A percentile compares a stretch with the other conserved stretches of the same genome.
These are phyloP conservation scores for Protea cynaroides DNA, from an alignment of 164 flowering plant genomes.

Conservation along the genomic window DNA sequence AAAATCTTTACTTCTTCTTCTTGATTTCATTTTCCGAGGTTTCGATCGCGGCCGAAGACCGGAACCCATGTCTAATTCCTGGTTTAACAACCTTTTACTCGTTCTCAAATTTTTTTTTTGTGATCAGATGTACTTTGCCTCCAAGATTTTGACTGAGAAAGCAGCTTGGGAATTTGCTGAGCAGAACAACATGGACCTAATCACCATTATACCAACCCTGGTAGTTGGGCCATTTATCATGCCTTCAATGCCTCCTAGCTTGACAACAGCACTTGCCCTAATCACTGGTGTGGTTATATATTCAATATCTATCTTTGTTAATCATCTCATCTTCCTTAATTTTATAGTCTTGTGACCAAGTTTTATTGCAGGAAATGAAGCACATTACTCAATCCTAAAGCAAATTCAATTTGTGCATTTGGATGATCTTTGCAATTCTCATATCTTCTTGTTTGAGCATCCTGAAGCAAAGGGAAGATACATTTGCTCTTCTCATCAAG, in stretches of 20 bases:
- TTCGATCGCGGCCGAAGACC: too few relatives aligned
- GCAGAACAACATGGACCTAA: constrained; percentile 20
- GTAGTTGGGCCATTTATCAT: constrained; percentile 29
- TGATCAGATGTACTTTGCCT: constrained; percentile 27
- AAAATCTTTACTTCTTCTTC: too few relatives aligned
- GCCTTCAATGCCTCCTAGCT: constrained; percentile 28
- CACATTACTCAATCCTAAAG: constrained; percentile 50
- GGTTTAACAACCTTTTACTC: too few relatives aligned
- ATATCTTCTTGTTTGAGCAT: neutral
- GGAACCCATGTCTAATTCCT: too few relatives aligned
- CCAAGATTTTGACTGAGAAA: constrained; percentile 28
- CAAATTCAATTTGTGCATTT: constrained; percentile 73
- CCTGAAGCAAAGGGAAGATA: neutral
- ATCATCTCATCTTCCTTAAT: neutral
- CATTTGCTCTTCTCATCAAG: neutral
- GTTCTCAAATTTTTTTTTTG: too few relatives aligned
- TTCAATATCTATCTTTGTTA: neutral
- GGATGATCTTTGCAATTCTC: constrained; percentile 24
- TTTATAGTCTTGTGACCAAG: neutral
- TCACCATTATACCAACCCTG: constrained; percentile 28
- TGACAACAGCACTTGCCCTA: constrained; percentile 22
- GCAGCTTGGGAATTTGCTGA: constrained; percentile 31
- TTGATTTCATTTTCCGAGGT: too few relatives aligned
- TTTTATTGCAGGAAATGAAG: constrained; percentile 7
- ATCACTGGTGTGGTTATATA: constrained; percentile 16